phyloP scores from a whole-genome alignment of 2,329 filamentous ascomycete genomes.

The Neofusicoccum kwambonambiense region DNA sequence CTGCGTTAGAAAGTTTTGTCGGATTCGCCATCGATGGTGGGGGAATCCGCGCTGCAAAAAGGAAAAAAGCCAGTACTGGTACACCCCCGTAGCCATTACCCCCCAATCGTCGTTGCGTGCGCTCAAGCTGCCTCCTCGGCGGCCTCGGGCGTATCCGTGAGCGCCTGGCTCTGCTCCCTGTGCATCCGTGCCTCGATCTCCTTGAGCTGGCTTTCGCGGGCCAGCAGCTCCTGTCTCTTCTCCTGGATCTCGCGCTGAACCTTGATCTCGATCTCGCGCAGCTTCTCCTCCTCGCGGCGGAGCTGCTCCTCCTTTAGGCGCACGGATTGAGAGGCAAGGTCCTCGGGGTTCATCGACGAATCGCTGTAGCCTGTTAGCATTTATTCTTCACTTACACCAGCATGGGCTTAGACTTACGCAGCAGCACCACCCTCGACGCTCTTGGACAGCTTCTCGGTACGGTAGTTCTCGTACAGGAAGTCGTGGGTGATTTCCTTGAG shows the following conservation, averaged over 20 bases:
- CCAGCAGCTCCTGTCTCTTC: slow-evolving; percentile 97
- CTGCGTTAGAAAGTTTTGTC: slow-evolving; percentile 18
- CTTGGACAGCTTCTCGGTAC: slow-evolving; percentile 99
- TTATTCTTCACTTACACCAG: not conserved
- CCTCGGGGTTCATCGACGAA: slow-evolving; percentile 96
- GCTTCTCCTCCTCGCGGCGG: slow-evolving; percentile 98
- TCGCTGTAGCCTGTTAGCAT: slow-evolving; percentile 52
- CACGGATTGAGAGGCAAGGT: slow-evolving; percentile 93
- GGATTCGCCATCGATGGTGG: not conserved
- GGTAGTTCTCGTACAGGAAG: slow-evolving; percentile 99
- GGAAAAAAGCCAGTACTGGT: slow-evolving; percentile 18
- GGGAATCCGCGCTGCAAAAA: slow-evolving; percentile 16
- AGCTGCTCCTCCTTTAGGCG: slow-evolving; percentile 99
- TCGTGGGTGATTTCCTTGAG: slow-evolving; percentile 99
- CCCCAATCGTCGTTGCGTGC: slow-evolving; percentile 1
- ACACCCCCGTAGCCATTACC: slow-evolving; percentile 14
- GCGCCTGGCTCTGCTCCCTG: slow-evolving; percentile 66
- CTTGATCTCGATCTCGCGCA: slow-evolving; percentile 98
- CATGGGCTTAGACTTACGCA: slow-evolving; percentile 65
- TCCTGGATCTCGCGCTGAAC: slow-evolving; percentile 99
- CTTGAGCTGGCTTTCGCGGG: slow-evolving; percentile 95
- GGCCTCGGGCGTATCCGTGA: slow-evolving; percentile 4
- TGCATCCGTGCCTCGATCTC: slow-evolving; percentile 99
- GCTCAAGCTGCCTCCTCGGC: slow-evolving; percentile 17
- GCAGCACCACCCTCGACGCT: slow-evolving; percentile 88